phyloP scores from a whole-genome alignment of 179 eudicot genomes.

The Spergularia azorica region DNA sequence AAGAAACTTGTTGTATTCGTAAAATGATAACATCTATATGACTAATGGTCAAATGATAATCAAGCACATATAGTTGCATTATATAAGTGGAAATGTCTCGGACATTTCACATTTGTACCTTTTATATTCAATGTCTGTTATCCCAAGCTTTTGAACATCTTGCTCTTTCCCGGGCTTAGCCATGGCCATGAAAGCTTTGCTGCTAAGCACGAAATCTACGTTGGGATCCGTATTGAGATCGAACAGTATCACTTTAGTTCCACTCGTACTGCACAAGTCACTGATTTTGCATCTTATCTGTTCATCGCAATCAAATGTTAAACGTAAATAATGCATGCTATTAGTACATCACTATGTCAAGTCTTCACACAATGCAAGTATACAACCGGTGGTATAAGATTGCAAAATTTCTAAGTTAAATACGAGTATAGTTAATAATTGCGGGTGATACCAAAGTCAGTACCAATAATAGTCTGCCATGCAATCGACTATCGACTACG shows the following conservation, averaged over 20 bases:
- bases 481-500: no score
- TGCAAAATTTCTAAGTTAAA: no score
- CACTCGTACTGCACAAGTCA: constrained; percentile 47
- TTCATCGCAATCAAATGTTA: background rate
- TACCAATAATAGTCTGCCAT: no score
- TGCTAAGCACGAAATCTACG: constrained; percentile 69
- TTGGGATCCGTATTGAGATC: constrained; percentile 48
- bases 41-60: no score
- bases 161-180: constrained; percentile 57
- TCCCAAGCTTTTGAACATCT: constrained; percentile 51
- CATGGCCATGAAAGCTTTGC: constrained; percentile 70
- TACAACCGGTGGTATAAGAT: no score
- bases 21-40: no score
- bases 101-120: constrained; percentile 39
- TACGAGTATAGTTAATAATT: no score
- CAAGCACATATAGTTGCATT: no score
- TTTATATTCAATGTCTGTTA: constrained; percentile 61
- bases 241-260: constrained; percentile 53
- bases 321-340: background rate
- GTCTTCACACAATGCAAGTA: no score
- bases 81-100: background rate
- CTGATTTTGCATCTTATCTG: constrained; percentile 72
- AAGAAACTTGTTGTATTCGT: no score
- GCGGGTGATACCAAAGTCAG: no score
- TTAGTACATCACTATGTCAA: no score